Evolutionary conservation across 2,329 filamentous ascomycete genomes (phyloP).

Genomic region (Colletotrichum karsti): DNA sequence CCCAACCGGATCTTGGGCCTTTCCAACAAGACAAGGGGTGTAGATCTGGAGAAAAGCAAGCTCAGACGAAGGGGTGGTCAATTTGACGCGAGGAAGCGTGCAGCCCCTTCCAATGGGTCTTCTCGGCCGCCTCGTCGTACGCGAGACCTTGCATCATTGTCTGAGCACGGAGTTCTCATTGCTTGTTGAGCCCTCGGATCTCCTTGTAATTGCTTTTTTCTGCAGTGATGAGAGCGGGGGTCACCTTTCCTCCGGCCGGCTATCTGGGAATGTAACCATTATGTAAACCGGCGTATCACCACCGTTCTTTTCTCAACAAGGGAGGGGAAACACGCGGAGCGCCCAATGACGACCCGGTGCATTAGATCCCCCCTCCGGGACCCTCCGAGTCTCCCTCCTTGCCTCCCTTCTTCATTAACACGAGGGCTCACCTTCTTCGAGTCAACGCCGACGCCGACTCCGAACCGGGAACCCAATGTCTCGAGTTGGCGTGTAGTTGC

Average conservation of each 20-base stretch:
- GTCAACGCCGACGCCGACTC: not conserved
- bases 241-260: not conserved
- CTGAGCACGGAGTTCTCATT: slow-evolving; percentile 9
- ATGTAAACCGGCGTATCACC: not conserved
- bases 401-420: slow-evolving; percentile 27
- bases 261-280: slow-evolving; percentile 11
- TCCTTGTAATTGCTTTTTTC: slow-evolving; percentile 22
- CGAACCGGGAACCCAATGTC: slow-evolving; percentile 17
- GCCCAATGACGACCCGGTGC: slow-evolving; percentile 8
- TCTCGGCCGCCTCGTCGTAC: slow-evolving; percentile 1
- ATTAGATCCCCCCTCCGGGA: not conserved
- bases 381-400: slow-evolving; percentile 10
- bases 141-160: slow-evolving; percentile 19
- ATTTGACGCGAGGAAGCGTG: not conserved
- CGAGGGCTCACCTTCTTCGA: slow-evolving; percentile 13
- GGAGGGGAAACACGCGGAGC: slow-evolving; percentile 2
- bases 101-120: not conserved
- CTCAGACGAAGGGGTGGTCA: not conserved
- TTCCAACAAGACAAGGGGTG: not conserved
- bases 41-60: slow-evolving; percentile 17
- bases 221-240: slow-evolving; percentile 4
- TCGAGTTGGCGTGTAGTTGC: not conserved
- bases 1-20: not conserved
- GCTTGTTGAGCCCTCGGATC: slow-evolving; percentile 27
- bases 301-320: slow-evolving; percentile 28